Percentiles rank a stretch among this genome's conserved stretches.
Conservation (phyloP, 2,329 filamentous ascomycete species). For the Exophiala aquamarina region DNA sequence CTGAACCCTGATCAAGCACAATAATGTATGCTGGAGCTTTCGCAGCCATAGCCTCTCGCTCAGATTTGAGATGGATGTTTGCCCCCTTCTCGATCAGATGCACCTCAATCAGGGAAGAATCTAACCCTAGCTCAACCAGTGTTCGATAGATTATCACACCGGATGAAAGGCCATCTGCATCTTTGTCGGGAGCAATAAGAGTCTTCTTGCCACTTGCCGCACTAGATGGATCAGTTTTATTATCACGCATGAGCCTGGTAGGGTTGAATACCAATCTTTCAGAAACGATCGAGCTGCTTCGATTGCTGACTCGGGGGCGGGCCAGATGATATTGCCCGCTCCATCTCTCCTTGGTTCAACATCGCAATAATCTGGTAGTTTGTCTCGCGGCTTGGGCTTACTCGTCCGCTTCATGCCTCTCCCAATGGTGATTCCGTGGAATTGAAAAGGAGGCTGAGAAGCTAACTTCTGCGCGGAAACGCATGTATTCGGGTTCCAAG, state of each 20-base stretch:
- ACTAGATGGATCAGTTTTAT: conserved; percentile 37
- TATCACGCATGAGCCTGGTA: neutral
- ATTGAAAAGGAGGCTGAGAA: neutral
- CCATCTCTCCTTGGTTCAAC: conserved; percentile 36
- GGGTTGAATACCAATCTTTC: conserved; percentile 52
- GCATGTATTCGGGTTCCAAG: too few species aligned
- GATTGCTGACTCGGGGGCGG: conserved; percentile 58
- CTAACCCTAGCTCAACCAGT: conserved; percentile 58
- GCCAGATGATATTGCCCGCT: conserved; percentile 58
- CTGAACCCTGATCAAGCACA: conserved; percentile 65
- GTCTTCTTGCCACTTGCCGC: conserved; percentile 51
- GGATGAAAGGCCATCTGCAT: conserved; percentile 66
- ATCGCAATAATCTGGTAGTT: conserved; percentile 33
- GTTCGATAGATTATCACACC: conserved; percentile 64
- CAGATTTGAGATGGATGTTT: conserved; percentile 56
- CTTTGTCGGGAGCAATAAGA: conserved; percentile 67
- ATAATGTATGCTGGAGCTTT: conserved; percentile 59
- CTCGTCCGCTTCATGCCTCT: conserved; percentile 25
- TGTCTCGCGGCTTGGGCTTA: conserved; percentile 23
- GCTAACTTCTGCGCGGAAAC: too few species aligned
- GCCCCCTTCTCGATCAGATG: conserved; percentile 62
- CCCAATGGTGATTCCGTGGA: neutral
- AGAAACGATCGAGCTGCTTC: conserved; percentile 57
- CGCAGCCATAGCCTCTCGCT: conserved; percentile 52
- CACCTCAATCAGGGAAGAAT: conserved; percentile 52